Conservation (phyloP, 1,284 basidiomycete species). For the Stygiomarasmius scandens region DNA sequence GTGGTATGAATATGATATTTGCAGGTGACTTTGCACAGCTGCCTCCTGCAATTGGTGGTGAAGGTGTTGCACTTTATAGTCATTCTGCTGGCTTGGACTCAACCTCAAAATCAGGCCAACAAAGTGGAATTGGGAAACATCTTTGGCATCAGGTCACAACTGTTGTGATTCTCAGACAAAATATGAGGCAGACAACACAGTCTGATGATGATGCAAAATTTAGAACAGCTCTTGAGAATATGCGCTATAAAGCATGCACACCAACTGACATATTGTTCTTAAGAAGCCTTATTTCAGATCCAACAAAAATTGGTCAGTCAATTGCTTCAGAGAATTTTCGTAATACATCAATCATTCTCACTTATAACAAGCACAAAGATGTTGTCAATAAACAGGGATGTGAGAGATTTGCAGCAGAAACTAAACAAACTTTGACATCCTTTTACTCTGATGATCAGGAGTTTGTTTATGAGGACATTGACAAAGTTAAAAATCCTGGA, state of each 20-base stretch:
- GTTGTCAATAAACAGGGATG: conserved; percentile 19
- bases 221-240: conserved; percentile 28
- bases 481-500: background rate
- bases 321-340: conserved; percentile 12
- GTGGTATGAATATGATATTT: conserved; percentile 26
- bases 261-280: conserved; percentile 34
- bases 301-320: background rate
- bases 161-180: conserved; percentile 37
- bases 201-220: conserved; percentile 28
- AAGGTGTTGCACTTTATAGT: conserved; percentile 13
- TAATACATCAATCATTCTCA: conserved; percentile 22
- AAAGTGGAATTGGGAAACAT: conserved; percentile 30
- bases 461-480: background rate
- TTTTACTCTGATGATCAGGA: conserved; percentile 18
- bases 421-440: background rate
- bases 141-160: conserved; percentile 38
- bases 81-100: conserved; percentile 3
- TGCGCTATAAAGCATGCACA: conserved; percentile 31
- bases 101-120: conserved; percentile 16
- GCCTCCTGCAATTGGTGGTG: conserved; percentile 18
- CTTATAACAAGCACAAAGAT: conserved; percentile 19
- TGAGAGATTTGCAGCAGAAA: conserved; percentile 17
- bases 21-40: conserved; percentile 32
- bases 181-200: conserved; percentile 36
- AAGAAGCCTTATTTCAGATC: conserved; percentile 20